A percentile compares a stretch with the other conserved stretches of the same genome.
Conservation (phyloP, 176 grass and related monocot genomes). For the Ensete ventricosum region DNA sequence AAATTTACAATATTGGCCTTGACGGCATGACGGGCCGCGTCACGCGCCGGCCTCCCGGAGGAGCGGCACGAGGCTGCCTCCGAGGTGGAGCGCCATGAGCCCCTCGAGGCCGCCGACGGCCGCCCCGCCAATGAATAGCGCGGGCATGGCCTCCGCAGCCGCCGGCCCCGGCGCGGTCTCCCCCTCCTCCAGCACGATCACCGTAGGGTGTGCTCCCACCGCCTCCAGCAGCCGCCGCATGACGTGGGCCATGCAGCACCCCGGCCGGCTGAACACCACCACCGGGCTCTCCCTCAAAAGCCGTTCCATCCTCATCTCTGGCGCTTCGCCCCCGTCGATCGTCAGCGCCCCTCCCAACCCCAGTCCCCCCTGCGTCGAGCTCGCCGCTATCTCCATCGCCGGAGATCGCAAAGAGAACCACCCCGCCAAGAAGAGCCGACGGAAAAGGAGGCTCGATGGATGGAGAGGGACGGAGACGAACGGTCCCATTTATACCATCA, state of each 20-base stretch:
- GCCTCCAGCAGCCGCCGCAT: slow-evolving; percentile 30
- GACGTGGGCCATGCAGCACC: slow-evolving; percentile 35
- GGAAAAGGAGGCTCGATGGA: neutral
- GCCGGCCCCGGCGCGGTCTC: slow-evolving; percentile 1
- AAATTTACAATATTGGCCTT: neutral
- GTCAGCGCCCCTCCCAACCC: neutral
- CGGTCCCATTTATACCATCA: neutral
- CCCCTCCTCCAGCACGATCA: slow-evolving; percentile 29
- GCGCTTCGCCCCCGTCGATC: slow-evolving; percentile 20
- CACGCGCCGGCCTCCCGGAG: slow-evolving; percentile 24
- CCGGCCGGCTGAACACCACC: slow-evolving; percentile 28
- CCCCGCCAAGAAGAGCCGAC: neutral
- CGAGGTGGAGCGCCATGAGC: slow-evolving; percentile 31
- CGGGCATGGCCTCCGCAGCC: neutral
- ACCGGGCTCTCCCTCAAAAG: slow-evolving; percentile 32
- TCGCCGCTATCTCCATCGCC: neutral
- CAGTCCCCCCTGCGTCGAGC: neutral
- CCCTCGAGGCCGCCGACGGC: slow-evolving; percentile 28
- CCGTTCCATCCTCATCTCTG: slow-evolving; percentile 21
- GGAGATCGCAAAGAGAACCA: neutral
- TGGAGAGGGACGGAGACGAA: neutral
- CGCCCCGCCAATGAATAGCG: slow-evolving; percentile 27
- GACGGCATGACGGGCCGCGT: neutral
- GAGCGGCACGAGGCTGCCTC: slow-evolving; percentile 25
- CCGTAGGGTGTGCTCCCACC: slow-evolving; percentile 27